A percentile compares a stretch with the other conserved stretches of the same genome.
Evolutionary conservation across 371 early-diverging fungal species (phyloP).

Genomic region (Mucor racemosus): DNA sequence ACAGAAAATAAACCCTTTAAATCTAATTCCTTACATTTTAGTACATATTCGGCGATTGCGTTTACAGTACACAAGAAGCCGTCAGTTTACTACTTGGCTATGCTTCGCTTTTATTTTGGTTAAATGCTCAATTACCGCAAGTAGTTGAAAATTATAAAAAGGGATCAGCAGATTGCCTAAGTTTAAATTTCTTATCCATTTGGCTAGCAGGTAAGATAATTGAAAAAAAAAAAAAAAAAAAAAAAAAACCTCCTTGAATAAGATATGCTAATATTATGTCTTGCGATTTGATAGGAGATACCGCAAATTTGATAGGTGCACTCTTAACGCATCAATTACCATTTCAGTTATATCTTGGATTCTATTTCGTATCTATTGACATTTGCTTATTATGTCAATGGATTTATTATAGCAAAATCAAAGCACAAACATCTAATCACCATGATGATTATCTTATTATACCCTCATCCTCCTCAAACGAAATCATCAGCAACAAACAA

Average conservation of each 20-base stretch:
- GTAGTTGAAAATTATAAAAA: slow-evolving; percentile 60
- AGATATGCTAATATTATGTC: neutral
- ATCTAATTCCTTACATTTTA: neutral
- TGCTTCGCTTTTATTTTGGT: slow-evolving; percentile 67
- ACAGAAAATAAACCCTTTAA: neutral
- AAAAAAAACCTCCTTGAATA: slow-evolving; percentile 1
- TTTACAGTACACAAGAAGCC: slow-evolving; percentile 45
- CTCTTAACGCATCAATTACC: slow-evolving; percentile 74
- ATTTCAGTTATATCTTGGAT: slow-evolving; percentile 67
- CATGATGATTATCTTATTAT: slow-evolving; percentile 30
- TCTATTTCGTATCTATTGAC: slow-evolving; percentile 54
- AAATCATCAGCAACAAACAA: slow-evolving; percentile 5
- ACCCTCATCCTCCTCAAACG: slow-evolving; percentile 13
- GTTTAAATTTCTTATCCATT: slow-evolving; percentile 61
- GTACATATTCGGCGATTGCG: slow-evolving; percentile 54
- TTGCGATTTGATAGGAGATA: slow-evolving; percentile 56
- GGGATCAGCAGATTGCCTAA: slow-evolving; percentile 58
- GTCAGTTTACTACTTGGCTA: slow-evolving; percentile 57
- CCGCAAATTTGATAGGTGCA: slow-evolving; percentile 72
- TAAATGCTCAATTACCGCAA: slow-evolving; percentile 78
- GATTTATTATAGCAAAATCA: slow-evolving; percentile 42
- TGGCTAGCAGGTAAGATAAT: slow-evolving; percentile 64
- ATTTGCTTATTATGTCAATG: slow-evolving; percentile 42
- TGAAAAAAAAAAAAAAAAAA: neutral
- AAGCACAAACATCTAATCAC: neutral